Evolutionary conservation across 306 rosid genomes (phyloP).

Genomic region (Cajanus cajan): DNA sequence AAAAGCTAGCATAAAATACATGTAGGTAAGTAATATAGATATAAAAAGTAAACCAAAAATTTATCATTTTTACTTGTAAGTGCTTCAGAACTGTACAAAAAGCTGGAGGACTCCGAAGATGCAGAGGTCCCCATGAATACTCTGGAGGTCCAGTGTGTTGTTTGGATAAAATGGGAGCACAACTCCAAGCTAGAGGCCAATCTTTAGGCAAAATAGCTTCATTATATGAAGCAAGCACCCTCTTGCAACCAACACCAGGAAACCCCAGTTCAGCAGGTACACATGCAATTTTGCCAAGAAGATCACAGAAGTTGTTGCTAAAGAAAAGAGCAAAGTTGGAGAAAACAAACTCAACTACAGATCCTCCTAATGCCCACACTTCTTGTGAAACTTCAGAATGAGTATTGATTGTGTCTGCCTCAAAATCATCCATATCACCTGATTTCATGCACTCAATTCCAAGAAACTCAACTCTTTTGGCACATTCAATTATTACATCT

Average conservation of each 20-base stretch:
- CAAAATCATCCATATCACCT: slow-evolving; percentile 72
- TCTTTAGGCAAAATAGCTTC: slow-evolving; percentile 84
- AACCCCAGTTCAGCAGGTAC: slow-evolving; percentile 92
- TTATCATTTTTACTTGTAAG: slow-evolving; percentile 60
- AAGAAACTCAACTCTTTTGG: slow-evolving; percentile 85
- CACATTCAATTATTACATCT: slow-evolving; percentile 90
- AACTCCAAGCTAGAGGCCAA: slow-evolving; percentile 98
- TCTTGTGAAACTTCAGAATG: slow-evolving; percentile 70
- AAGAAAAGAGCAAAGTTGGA: slow-evolving; percentile 84
- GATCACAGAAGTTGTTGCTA: slow-evolving; percentile 83
- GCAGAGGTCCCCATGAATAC: slow-evolving; percentile 89
- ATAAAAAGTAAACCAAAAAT: slow-evolving; percentile 18
- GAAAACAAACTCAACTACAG: slow-evolving; percentile 80
- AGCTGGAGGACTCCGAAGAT: slow-evolving; percentile 86
- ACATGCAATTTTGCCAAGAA: slow-evolving; percentile 78
- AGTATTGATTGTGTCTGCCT: slow-evolving; percentile 45
- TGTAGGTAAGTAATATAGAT: slow-evolving; percentile 19
- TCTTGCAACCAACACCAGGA: slow-evolving; percentile 80
- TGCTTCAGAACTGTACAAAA: slow-evolving; percentile 79
- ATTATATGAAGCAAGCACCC: slow-evolving; percentile 80
- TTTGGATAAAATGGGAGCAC: slow-evolving; percentile 80
- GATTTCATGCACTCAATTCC: slow-evolving; percentile 78
- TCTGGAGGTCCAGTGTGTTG: slow-evolving; percentile 77
- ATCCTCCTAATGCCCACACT: slow-evolving; percentile 85
- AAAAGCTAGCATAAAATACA: slow-evolving; percentile 28